These are phyloP conservation scores for Helminthosporium solani DNA, from an alignment of 2,329 filamentous ascomycete genomes.

Conservation along the genomic window DNA sequence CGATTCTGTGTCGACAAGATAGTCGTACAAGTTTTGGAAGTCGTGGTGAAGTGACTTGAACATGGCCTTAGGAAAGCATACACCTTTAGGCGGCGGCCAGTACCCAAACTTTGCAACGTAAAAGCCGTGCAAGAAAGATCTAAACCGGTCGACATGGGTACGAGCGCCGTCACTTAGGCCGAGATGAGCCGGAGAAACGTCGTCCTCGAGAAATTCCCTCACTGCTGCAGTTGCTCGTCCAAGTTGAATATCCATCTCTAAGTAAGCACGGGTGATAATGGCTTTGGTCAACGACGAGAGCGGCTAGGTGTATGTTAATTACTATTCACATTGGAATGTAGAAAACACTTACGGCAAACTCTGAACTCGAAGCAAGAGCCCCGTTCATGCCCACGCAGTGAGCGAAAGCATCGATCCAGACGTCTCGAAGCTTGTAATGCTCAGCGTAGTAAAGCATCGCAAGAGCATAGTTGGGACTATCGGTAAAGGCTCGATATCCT, in stretches of 20 bases:
- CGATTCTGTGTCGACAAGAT: slow-evolving; percentile 65
- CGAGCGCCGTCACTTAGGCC: slow-evolving; percentile 62
- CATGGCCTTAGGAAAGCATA: slow-evolving; percentile 58
- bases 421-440: slow-evolving; percentile 59
- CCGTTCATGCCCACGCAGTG: slow-evolving; percentile 80
- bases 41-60: slow-evolving; percentile 66
- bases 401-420: slow-evolving; percentile 72
- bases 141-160: slow-evolving; percentile 71
- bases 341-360: slow-evolving; percentile 58
- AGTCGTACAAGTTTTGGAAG: slow-evolving; percentile 69
- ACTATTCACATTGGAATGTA: neutral
- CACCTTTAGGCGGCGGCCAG: slow-evolving; percentile 63
- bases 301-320: slow-evolving; percentile 25
- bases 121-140: slow-evolving; percentile 65
- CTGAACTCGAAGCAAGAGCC: slow-evolving; percentile 55
- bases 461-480: slow-evolving; percentile 67
- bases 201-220: slow-evolving; percentile 68
- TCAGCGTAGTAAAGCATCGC: slow-evolving; percentile 70
- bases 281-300: slow-evolving; percentile 58
- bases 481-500: slow-evolving; percentile 67
- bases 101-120: slow-evolving; percentile 69
- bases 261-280: slow-evolving; percentile 62
- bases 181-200: slow-evolving; percentile 66
- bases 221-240: slow-evolving; percentile 60
- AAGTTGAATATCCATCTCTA: slow-evolving; percentile 67